Conservation (phyloP, 2,329 filamentous ascomycete genomes). For the Grosmannia huntii region DNA sequence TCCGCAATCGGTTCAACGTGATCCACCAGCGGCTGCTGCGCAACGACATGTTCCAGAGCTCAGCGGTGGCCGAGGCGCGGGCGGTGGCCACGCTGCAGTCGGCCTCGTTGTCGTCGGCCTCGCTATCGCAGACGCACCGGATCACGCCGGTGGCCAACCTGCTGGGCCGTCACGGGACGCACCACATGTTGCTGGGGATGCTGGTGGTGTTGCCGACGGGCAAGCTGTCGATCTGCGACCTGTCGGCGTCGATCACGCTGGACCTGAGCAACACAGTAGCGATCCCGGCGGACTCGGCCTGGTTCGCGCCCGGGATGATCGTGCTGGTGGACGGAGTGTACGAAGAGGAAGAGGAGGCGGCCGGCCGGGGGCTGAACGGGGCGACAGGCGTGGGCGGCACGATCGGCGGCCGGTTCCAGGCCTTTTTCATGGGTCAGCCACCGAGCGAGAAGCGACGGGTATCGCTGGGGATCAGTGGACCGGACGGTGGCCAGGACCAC, state of each 20-base stretch:
- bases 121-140: slow-evolving; percentile 50
- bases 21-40: slow-evolving; percentile 84
- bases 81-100: slow-evolving; percentile 38
- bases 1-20: slow-evolving; percentile 82
- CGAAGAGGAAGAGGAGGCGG: slow-evolving; percentile 72
- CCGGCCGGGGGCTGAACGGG: slow-evolving; percentile 57
- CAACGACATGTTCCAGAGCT: slow-evolving; percentile 85
- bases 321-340: slow-evolving; percentile 93
- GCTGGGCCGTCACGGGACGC: slow-evolving; percentile 67
- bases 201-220: slow-evolving; percentile 72
- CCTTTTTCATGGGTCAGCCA: slow-evolving; percentile 81
- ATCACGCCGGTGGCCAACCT: slow-evolving; percentile 74
- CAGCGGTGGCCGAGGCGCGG: slow-evolving; percentile 53
- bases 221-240: slow-evolving; percentile 67
- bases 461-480: slow-evolving; percentile 59
- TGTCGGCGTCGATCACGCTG: slow-evolving; percentile 76
- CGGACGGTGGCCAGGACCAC: slow-evolving; percentile 42
- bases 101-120: slow-evolving; percentile 25
- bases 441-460: slow-evolving; percentile 74
- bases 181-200: slow-evolving; percentile 77
- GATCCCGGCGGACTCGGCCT: slow-evolving; percentile 75
- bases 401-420: slow-evolving; percentile 84
- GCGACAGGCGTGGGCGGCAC: slow-evolving; percentile 76
- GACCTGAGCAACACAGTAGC: slow-evolving; percentile 70
- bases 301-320: slow-evolving; percentile 94